Evolutionary conservation across 2,329 filamentous ascomycete species (phyloP).

Genomic region (Epichloe aotearoae): DNA sequence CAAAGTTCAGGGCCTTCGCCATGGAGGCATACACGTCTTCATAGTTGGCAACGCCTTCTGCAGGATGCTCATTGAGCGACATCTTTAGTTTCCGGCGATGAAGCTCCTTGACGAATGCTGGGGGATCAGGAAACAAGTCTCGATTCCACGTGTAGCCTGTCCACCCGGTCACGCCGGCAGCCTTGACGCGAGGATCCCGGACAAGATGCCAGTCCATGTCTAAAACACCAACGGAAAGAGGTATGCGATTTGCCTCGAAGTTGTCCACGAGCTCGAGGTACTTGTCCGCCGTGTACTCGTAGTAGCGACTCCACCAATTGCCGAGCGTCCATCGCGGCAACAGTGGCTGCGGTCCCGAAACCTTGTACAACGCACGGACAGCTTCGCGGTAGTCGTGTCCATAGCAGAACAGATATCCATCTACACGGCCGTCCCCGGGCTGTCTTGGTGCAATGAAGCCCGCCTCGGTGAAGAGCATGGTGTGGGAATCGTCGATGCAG

Average conservation of each 20-base stretch:
- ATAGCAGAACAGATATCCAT: slow-evolving; percentile 48
- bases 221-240: slow-evolving; percentile 44
- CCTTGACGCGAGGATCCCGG: slow-evolving; percentile 27
- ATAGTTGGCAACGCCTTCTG: slow-evolving; percentile 40
- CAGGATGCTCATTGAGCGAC: slow-evolving; percentile 49
- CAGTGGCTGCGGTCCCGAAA: slow-evolving; percentile 42
- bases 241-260: slow-evolving; percentile 37
- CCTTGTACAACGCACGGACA: slow-evolving; percentile 37
- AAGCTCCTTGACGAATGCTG: slow-evolving; percentile 34
- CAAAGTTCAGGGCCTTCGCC: slow-evolving; percentile 36
- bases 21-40: slow-evolving; percentile 44
- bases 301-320: slow-evolving; percentile 55
- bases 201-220: slow-evolving; percentile 58
- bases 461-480: slow-evolving; percentile 41
- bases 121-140: slow-evolving; percentile 41
- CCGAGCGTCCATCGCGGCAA: slow-evolving; percentile 45
- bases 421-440: slow-evolving; percentile 28
- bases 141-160: slow-evolving; percentile 9
- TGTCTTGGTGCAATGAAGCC: slow-evolving; percentile 37
- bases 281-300: slow-evolving; percentile 40
- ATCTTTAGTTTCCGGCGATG: slow-evolving; percentile 38
- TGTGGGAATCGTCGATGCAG: slow-evolving; percentile 37
- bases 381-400: slow-evolving; percentile 42
- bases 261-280: slow-evolving; percentile 45
- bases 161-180: slow-evolving; percentile 38